Conservation (phyloP, 345 rosid species). For the Limnanthes douglasii region DNA sequence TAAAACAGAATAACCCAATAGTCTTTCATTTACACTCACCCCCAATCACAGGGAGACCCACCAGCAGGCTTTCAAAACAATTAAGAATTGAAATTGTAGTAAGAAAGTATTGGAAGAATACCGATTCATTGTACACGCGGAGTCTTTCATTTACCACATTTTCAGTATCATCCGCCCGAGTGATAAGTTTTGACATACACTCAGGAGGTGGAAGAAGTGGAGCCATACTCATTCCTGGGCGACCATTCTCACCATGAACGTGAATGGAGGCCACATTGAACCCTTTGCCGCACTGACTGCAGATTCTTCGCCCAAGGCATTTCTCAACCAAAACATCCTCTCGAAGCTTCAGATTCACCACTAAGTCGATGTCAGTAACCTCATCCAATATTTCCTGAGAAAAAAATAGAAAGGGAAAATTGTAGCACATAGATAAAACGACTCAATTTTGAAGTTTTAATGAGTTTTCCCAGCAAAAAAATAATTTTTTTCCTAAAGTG, state of each 20-base stretch:
- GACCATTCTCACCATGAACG: slow-evolving; percentile 60
- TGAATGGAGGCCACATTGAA: slow-evolving; percentile 66
- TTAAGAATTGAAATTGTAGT: background rate
- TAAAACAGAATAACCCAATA: background rate
- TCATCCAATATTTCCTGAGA: slow-evolving; percentile 70
- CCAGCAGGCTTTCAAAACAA: too few species aligned
- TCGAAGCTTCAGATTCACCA: slow-evolving; percentile 68
- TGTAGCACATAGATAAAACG: too few species aligned
- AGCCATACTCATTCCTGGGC: slow-evolving; percentile 68
- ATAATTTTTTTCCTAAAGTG: background rate
- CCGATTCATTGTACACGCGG: slow-evolving; percentile 60
- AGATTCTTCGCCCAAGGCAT: slow-evolving; percentile 88
- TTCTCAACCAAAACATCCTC: slow-evolving; percentile 78
- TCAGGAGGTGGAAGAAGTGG: slow-evolving; percentile 84
- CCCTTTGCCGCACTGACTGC: slow-evolving; percentile 67
- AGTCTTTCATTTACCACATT: slow-evolving; percentile 82
- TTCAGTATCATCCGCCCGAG: slow-evolving; percentile 83
- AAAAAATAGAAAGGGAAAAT: too few species aligned
- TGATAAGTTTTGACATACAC: slow-evolving; percentile 68
- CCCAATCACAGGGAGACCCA: too few species aligned
- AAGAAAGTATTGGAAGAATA: slow-evolving; percentile 16
- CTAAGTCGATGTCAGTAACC: slow-evolving; percentile 70
- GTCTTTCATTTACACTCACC: background rate
- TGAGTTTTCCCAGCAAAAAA: too few species aligned
- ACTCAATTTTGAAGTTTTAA: too few species aligned